phyloP scores from a whole-genome alignment of 2,329 filamentous ascomycete genomes.

The Exserohilum turcica region DNA sequence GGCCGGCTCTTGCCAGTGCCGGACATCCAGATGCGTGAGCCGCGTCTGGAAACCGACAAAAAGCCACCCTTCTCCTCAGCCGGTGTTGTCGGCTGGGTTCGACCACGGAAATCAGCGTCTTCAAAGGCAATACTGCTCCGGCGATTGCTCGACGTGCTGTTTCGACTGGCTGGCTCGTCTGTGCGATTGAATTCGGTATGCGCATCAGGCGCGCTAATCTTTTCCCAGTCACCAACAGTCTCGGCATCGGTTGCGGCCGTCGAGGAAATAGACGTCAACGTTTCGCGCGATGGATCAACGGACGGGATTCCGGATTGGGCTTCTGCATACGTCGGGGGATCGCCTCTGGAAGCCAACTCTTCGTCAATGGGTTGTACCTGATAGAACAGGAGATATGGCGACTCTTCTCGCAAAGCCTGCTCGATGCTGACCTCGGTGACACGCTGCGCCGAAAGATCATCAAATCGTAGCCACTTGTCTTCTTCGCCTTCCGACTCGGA shows the following conservation, averaged over 20 bases:
- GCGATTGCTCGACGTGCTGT: slow-evolving; percentile 45
- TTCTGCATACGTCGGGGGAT: slow-evolving; percentile 52
- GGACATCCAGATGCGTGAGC: slow-evolving; percentile 38
- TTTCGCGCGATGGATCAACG: slow-evolving; percentile 37
- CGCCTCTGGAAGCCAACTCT: slow-evolving; percentile 52
- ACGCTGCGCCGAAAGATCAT: slow-evolving; percentile 77
- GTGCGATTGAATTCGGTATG: slow-evolving; percentile 21
- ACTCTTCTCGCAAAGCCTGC: slow-evolving; percentile 78
- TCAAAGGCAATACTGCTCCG: slow-evolving; percentile 51
- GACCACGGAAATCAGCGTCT: slow-evolving; percentile 43
- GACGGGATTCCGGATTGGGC: slow-evolving; percentile 24
- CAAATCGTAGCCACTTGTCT: slow-evolving; percentile 79
- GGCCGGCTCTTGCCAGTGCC: slow-evolving; percentile 49
- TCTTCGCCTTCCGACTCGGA: slow-evolving; percentile 55
- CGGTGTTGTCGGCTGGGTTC: slow-evolving; percentile 50
- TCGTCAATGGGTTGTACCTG: slow-evolving; percentile 89
- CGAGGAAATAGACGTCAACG: slow-evolving; percentile 27
- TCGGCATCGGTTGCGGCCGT: slow-evolving; percentile 27
- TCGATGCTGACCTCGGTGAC: slow-evolving; percentile 80
- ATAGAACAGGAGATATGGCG: slow-evolving; percentile 93
- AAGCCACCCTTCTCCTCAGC: slow-evolving; percentile 49
- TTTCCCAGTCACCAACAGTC: slow-evolving; percentile 31
- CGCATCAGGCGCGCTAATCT: slow-evolving; percentile 20
- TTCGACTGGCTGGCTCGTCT: slow-evolving; percentile 38
- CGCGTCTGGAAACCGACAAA: slow-evolving; percentile 40